These are phyloP conservation scores for Entelexis paramagnoliae DNA, from an alignment of 1,139 yeast genomes.

Conservation along the genomic window DNA sequence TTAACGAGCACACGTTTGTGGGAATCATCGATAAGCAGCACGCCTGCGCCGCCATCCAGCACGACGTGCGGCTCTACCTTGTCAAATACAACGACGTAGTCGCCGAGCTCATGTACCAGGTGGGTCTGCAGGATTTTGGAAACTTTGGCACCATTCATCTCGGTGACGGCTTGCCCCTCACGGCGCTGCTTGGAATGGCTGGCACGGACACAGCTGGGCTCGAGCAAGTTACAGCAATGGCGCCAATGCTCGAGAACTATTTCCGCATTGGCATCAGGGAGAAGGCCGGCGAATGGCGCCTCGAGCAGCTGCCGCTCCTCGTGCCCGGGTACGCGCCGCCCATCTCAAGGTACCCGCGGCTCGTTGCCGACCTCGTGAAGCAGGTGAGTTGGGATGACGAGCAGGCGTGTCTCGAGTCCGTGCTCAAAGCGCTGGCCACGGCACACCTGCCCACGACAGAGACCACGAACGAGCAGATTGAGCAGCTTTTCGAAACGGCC, in stretches of 20 bases:
- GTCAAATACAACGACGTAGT: conserved; percentile 68
- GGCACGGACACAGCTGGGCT: not conserved
- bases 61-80: conserved; percentile 62
- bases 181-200: conserved; percentile 30
- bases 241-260: conserved; percentile 73
- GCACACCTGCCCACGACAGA: conserved; percentile 53
- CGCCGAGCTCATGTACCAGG: conserved; percentile 67
- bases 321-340: conserved; percentile 55
- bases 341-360: conserved; percentile 52
- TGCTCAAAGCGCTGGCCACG: conserved; percentile 58
- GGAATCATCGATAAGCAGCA: conserved; percentile 69
- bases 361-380: conserved; percentile 50
- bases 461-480: conserved; percentile 37
- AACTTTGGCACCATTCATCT: conserved; percentile 59
- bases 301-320: conserved; percentile 56
- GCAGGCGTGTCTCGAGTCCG: conserved; percentile 51
- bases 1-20: conserved; percentile 61
- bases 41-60: conserved; percentile 71
- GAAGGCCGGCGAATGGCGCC: conserved; percentile 29
- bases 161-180: conserved; percentile 33
- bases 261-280: conserved; percentile 41
- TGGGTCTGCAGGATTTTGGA: conserved; percentile 65
- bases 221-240: conserved; percentile 20
- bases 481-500: conserved; percentile 56
- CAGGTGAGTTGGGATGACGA: conserved; percentile 57